Evolutionary conservation across 2,329 filamentous ascomycete species (phyloP).

Genomic region (Penicillium sp.): DNA sequence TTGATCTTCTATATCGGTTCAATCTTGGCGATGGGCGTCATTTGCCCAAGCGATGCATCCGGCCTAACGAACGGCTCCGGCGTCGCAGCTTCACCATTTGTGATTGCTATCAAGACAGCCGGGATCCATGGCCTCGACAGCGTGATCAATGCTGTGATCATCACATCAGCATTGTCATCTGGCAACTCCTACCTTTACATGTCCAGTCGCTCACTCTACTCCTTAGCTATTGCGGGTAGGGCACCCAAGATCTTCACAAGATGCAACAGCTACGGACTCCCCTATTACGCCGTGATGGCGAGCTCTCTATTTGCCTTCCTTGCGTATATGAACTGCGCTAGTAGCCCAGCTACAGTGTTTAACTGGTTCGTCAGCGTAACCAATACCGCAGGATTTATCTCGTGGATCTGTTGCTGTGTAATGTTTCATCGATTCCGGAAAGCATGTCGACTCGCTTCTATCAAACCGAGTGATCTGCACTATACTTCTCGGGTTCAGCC

Average conservation of each 20-base stretch:
- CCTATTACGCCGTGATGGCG: conserved; percentile 1
- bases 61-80: conserved; percentile 44
- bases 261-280: neutral
- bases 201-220: conserved; percentile 63
- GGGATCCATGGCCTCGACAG: conserved; percentile 61
- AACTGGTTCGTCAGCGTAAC: conserved; percentile 69
- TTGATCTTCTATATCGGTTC: conserved; percentile 1
- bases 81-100: conserved; percentile 47
- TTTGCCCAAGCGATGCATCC: neutral
- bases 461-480: no score
- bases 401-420: conserved; percentile 63
- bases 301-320: conserved; percentile 61
- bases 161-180: conserved; percentile 72
- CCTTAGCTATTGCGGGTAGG: conserved; percentile 60
- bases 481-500: no score
- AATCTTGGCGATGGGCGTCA: neutral
- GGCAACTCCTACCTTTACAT: conserved; percentile 74
- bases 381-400: conserved; percentile 64
- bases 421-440: conserved; percentile 60
- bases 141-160: conserved; percentile 72
- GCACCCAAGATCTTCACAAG: conserved; percentile 51
- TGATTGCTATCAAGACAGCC: conserved; percentile 46
- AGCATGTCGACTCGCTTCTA: conserved; percentile 28
- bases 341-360: conserved; percentile 59
- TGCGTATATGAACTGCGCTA: conserved; percentile 64